Base-by-base conservation (phyloP, 805 yeast species). In the Scheffersomyces ergatensis region DNA sequence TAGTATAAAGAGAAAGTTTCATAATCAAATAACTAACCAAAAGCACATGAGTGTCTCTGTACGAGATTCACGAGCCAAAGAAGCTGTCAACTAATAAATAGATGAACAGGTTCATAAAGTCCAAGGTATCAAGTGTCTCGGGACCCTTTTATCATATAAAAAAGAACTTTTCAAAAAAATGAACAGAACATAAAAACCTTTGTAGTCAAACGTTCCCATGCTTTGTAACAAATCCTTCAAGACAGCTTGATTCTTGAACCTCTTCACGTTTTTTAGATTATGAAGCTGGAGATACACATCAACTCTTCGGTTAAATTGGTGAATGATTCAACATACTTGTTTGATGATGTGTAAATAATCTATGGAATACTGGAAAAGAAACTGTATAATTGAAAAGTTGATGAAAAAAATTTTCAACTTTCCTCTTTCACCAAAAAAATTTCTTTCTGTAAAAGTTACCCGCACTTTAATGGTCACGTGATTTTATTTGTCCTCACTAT, bases 41-140 rank as follows among this genome's bases (percentile, higher is more conserved):
- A 48, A 47, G 63, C 62, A 46, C 66, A 63, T 64, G 72, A 65
- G 70, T 65, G 69, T 65, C 70, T 65, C 34, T 21, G 15, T 18
- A 36, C 24, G 38, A 66, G 68, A 63, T 52, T 63, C 70, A 63
- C 55, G 66, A 60, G 64, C 62, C 38, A 27, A 27, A 26, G n/a
- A 26, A 26, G n/a, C n/a, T n/a, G n/a, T n/a, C n/a, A 26, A 9
- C 14, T 26, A 12, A 26, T 26, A 13, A 26, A 26, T 7, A 21
- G 24, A 7, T 21, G 6, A 21, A 21, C 24, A 9, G 24, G 9
- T 21, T 33, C 12, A 36, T 25, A 18, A 26, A 50, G 45, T 43
- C 36, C 40, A 44, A 51, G 60, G 65, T 62, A 53, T 62, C 63
- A 45, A 38, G 26, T 36, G 41, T 54, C 63, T 55, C 62, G 32